A percentile compares a stretch with the other conserved stretches of the same genome.
Conservation (phyloP, 1,139 yeast genomes). For the Pichia sp. region DNA sequence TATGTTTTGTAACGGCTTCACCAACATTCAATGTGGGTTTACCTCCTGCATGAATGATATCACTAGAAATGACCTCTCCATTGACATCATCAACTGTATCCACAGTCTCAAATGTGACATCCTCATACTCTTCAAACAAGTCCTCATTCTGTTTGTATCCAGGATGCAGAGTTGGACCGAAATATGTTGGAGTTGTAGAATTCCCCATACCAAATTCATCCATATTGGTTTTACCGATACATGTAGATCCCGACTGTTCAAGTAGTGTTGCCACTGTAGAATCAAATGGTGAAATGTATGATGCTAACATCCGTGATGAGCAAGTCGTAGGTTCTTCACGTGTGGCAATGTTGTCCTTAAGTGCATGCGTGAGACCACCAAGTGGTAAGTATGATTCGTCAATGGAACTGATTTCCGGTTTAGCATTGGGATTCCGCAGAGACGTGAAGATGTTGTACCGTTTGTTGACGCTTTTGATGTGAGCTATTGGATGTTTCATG, state of each 20-base stretch:
- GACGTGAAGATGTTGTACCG: slow-evolving; percentile 32
- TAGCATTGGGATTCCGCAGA: slow-evolving; percentile 12
- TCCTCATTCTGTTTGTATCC: slow-evolving; percentile 28
- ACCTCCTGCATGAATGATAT: not conserved
- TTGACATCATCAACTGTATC: slow-evolving; percentile 2
- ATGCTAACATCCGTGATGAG: slow-evolving; percentile 53
- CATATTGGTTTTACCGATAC: slow-evolving; percentile 85
- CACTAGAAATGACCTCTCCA: slow-evolving; percentile 9
- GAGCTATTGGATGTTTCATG: no score
- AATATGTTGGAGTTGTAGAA: slow-evolving; percentile 47
- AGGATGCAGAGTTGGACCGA: slow-evolving; percentile 72
- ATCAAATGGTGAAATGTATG: slow-evolving; percentile 69
- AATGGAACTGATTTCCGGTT: not conserved
- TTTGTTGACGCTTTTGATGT: slow-evolving; percentile 14
- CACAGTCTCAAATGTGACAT: slow-evolving; percentile 15
- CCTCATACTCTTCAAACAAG: slow-evolving; percentile 22
- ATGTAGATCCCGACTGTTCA: slow-evolving; percentile 40
- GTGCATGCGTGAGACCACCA: slow-evolving; percentile 32
- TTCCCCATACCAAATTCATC: slow-evolving; percentile 99
- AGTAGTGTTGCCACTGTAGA: slow-evolving; percentile 65
- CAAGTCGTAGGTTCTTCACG: slow-evolving; percentile 56
- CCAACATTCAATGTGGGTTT: not conserved
- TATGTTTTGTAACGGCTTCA: slow-evolving; percentile 3
- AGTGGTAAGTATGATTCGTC: slow-evolving; percentile 10
- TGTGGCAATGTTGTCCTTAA: slow-evolving; percentile 79